Conservation (phyloP, 306 rosid species). For the Trifolium repens region DNA sequence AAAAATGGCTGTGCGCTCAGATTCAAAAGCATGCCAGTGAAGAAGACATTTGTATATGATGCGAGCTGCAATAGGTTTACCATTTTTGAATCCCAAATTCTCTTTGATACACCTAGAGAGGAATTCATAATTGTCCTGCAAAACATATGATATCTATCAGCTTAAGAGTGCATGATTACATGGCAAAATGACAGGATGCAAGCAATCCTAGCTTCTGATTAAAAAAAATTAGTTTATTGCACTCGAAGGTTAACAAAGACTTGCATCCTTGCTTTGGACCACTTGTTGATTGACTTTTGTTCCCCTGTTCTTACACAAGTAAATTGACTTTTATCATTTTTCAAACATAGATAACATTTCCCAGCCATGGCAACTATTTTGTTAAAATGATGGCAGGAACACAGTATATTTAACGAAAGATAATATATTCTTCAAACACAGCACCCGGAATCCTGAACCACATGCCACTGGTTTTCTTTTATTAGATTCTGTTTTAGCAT, state of each 20-base stretch:
- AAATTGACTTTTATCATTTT: constrained; percentile 1
- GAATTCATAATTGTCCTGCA: constrained; percentile 88
- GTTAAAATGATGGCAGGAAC: constrained; percentile 20
- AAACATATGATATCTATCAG: constrained; percentile 34
- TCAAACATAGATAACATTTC: constrained; percentile 16
- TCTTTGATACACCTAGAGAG: constrained; percentile 88
- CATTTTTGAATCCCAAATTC: constrained; percentile 82
- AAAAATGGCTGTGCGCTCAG: constrained; percentile 91
- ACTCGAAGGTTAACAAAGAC: constrained; percentile 4
- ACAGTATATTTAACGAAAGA: not conserved
- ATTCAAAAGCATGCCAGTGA: constrained; percentile 98
- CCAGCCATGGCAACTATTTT: not conserved
- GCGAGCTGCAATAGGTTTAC: constrained; percentile 86
- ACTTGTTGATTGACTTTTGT: not conserved
- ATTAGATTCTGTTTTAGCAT: not conserved
- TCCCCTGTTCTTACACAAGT: constrained; percentile 24
- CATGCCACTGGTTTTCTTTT: not conserved
- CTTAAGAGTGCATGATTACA: constrained; percentile 21
- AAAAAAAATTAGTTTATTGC: constrained; percentile 22
- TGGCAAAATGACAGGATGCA: constrained; percentile 2
- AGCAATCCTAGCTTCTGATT: constrained; percentile 20
- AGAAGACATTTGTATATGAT: constrained; percentile 89
- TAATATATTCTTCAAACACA: constrained; percentile 12
- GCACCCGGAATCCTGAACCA: not conserved
- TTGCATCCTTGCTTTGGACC: constrained; percentile 8